Evolutionary conservation across 495 filamentous ascomycete genomes (phyloP), one percentile per base, ranked within the genome.

Genomic region (Neurospora sp.): DNA sequence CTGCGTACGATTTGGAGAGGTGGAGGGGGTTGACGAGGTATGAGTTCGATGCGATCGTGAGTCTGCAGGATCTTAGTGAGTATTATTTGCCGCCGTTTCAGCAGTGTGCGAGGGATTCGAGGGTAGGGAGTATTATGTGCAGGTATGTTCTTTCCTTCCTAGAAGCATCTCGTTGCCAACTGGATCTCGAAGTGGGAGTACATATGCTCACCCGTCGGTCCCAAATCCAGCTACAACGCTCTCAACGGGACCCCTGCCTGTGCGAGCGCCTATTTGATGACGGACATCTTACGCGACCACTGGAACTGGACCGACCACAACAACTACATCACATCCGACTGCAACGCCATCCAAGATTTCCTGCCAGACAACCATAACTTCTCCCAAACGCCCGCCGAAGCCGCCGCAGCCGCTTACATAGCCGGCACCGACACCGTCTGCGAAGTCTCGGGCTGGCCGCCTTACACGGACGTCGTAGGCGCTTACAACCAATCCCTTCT

Each of bases 1-100:
- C 87, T 10, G 89, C 85, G 1, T 91, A 92, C 73, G 90, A 92
- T 72, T 80, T 91, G 1, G 90, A 92, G 77, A 76, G 80, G 46
- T 83, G 81, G 78, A 76, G 78, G 39, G 79, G 79, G 0, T 40
- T 78, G 8, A 77, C 75, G 69, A 62, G 83, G 39, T 77, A 83
- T 70, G 72, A 77, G 12, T 82, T 83, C 69, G 77, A 84, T 69
- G 81, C 81, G 10, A 74, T 81, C 6, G 77, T 83, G 27, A 75
- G 79, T 5, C 70, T 75, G 72, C 82, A 83, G 62, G 83, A 86
- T 59, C 76, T 86, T 2, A 78, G 80, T 39, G 84, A 85, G 76
- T 86, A 86, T 75, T 86, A 85, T 73, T 76, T 85, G n/a, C 81
- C 80, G 39, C 83, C 83, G 1, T 86, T 86, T 77, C 83, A 83